Evolutionary conservation across 768 basidiomycete species (phyloP).

Genomic region (Termitomyces sp.): DNA sequence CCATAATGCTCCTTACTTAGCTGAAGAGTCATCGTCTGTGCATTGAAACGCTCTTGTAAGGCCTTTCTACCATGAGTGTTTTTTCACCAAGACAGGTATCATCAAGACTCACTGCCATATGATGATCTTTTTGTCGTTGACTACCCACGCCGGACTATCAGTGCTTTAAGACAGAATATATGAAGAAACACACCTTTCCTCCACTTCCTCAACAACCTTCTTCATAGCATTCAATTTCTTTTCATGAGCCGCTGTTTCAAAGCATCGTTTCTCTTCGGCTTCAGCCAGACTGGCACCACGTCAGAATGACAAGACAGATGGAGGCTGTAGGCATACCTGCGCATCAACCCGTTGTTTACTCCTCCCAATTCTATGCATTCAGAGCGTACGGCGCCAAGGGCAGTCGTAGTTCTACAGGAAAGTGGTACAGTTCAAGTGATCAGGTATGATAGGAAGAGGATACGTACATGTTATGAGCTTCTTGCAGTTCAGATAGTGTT

Average conservation of each 20-base stretch:
- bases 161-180: not conserved
- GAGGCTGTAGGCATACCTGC: not conserved
- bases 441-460: not conserved
- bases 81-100: not conserved
- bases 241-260: not conserved
- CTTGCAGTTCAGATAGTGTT: not conserved
- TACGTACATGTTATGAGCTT: not conserved
- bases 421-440: not conserved
- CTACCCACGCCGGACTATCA: not conserved
- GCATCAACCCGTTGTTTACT: not conserved
- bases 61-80: constrained; percentile 14
- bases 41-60: constrained; percentile 57
- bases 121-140: constrained; percentile 4
- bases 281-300: not conserved
- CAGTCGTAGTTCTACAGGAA: not conserved
- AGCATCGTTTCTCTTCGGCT: not conserved
- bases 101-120: not conserved
- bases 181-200: not conserved
- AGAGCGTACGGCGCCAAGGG: not conserved
- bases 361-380: not conserved
- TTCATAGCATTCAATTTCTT: not conserved
- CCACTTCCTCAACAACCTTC: not conserved
- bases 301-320: not conserved
- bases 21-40: constrained; percentile 46
- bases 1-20: constrained; percentile 50